Conservation (phyloP, 768 basidiomycete species). For the Leccinum aurantiacum region DNA sequence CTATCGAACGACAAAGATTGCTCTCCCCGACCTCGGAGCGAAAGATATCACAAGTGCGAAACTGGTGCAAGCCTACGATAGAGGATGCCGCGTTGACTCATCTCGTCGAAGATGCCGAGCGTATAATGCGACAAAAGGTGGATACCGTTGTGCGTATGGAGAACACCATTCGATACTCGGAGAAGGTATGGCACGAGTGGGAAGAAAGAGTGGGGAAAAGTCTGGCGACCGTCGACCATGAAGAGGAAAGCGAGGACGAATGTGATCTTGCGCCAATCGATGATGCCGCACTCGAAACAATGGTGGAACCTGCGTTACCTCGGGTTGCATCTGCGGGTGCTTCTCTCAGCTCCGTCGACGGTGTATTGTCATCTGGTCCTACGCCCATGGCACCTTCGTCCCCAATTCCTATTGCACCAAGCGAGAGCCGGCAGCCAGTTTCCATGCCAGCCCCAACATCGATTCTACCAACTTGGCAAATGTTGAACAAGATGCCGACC, state of each 20-base stretch:
- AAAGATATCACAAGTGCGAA: conserved; percentile 78
- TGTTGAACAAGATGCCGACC: conserved; percentile 53
- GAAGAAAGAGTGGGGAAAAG: conserved; percentile 80
- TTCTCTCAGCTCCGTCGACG: conserved; percentile 26
- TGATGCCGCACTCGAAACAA: conserved; percentile 23
- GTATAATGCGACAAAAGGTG: conserved; percentile 89
- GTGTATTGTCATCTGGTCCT: conserved; percentile 51
- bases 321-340: conserved; percentile 13
- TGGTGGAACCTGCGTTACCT: conserved; percentile 19
- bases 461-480: conserved; percentile 44
- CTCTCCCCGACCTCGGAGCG: conserved; percentile 88
- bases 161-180: conserved; percentile 94
- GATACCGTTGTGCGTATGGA: conserved; percentile 95
- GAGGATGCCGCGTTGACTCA: conserved; percentile 84
- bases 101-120: conserved; percentile 84
- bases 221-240: conserved; percentile 56
- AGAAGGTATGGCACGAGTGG: conserved; percentile 98
- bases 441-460: conserved; percentile 43
- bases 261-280: conserved; percentile 39
- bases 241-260: conserved; percentile 49
- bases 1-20: conserved; percentile 88
- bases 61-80: conserved; percentile 82
- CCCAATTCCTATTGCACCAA: conserved; percentile 29
- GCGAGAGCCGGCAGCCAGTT: conserved; percentile 26
- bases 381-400: conserved; percentile 66